Percentiles rank a stretch among this genome's conserved stretches.
phyloP scores from a whole-genome alignment of 257 asterid genomes.

The Eustoma russellianum region DNA sequence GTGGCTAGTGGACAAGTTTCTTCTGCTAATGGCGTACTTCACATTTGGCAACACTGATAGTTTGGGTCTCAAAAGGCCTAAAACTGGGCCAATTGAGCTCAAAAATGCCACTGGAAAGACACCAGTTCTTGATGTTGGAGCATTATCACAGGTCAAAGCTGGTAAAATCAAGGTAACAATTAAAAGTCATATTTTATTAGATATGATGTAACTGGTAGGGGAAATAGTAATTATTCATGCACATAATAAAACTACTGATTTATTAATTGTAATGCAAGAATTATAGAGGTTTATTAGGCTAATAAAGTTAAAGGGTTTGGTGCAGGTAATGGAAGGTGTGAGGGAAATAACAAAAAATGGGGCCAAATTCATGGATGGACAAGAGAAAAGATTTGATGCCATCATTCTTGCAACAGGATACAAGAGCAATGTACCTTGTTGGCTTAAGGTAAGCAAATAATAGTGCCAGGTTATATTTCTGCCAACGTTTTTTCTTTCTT shows the following conservation, averaged over 20 bases:
- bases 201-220: too few relatives aligned
- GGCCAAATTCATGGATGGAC: conserved; percentile 72
- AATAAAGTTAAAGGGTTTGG: neutral
- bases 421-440: conserved; percentile 83
- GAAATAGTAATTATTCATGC: too few relatives aligned
- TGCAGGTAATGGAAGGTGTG: conserved; percentile 64
- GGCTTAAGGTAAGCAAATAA: conserved; percentile 67
- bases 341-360: conserved; percentile 66
- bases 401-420: conserved; percentile 90
- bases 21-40: conserved; percentile 42
- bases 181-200: too few relatives aligned
- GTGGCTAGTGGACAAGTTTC: conserved; percentile 57
- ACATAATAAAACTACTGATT: too few relatives aligned
- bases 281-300: neutral
- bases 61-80: conserved; percentile 73
- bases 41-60: conserved; percentile 51
- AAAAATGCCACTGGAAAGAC: conserved; percentile 87
- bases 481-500: conserved; percentile 12
- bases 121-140: conserved; percentile 94
- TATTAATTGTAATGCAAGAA: too few relatives aligned
- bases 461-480: conserved; percentile 5
- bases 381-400: conserved; percentile 68
- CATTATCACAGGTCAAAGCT: conserved; percentile 50
- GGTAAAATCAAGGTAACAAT: conserved; percentile 69
- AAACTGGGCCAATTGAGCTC: conserved; percentile 80